phyloP scores from a whole-genome alignment of 2,329 filamentous ascomycete genomes.

The Pyrenochaeta sp. region DNA sequence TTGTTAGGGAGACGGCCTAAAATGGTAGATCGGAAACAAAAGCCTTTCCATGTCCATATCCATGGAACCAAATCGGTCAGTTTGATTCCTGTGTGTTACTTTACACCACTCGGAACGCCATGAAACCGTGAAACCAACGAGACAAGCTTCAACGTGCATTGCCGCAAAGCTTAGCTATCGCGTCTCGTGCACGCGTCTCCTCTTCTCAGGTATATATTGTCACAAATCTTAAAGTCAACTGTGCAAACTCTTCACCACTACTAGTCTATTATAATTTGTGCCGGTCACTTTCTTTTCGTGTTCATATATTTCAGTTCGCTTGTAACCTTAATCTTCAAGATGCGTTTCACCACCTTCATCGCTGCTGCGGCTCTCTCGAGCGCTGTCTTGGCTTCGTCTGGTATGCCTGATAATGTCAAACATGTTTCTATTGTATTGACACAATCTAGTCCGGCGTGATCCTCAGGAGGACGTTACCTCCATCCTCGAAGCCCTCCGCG shows the following conservation, averaged over 20 bases:
- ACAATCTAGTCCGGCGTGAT: conserved; percentile 16
- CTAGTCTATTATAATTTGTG: conserved; percentile 33
- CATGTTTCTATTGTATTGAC: not conserved
- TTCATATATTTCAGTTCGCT: conserved; percentile 8
- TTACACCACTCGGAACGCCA: conserved; percentile 13
- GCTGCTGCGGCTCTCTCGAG: conserved; percentile 34
- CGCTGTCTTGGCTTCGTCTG: conserved; percentile 32
- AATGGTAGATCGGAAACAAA: conserved; percentile 17
- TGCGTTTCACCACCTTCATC: conserved; percentile 38
- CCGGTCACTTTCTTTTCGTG: conserved; percentile 34
- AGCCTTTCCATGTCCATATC: conserved; percentile 21
- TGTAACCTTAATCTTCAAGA: conserved; percentile 24
- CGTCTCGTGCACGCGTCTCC: conserved; percentile 1
- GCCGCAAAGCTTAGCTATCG: conserved; percentile 18
- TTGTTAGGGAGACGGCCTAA: no score
- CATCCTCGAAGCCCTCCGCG: conserved; percentile 37
- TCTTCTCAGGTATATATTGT: conserved; percentile 23
- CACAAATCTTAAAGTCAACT: conserved; percentile 4
- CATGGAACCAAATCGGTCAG: conserved; percentile 6
- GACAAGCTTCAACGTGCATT: conserved; percentile 27
- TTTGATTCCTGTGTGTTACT: conserved; percentile 3
- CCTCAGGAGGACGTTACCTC: conserved; percentile 31
- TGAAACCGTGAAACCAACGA: conserved; percentile 34
- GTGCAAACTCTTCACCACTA: conserved; percentile 16
- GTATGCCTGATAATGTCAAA: conserved; percentile 7